These are phyloP conservation scores for Chlorokybus atmophyticus DNA, from an alignment of 139 green algal genomes.

Conservation along the genomic window DNA sequence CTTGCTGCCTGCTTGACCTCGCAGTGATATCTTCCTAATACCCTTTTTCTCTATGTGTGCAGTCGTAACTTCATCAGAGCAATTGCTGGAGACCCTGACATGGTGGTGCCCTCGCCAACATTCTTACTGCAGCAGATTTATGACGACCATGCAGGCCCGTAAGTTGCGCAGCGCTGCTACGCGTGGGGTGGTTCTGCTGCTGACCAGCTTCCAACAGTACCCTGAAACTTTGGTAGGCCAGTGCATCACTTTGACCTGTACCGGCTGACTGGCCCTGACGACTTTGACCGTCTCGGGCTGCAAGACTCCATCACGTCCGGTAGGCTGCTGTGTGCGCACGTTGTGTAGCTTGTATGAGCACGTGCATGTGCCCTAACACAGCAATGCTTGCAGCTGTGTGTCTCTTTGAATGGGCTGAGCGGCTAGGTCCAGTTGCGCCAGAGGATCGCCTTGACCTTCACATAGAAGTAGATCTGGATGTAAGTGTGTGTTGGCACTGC, in stretches of 20 bases:
- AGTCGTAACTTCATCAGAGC: slow-evolving; percentile 43
- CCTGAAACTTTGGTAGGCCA: not conserved
- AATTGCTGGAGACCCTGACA: slow-evolving; percentile 34
- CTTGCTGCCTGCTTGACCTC: no score
- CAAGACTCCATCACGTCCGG: slow-evolving; percentile 16
- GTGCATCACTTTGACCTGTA: slow-evolving; percentile 78
- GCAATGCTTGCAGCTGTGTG: no score
- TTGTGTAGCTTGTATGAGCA: no score
- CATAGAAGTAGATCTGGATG: no score
- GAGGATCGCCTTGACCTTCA: no score
- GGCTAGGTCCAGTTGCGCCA: no score
- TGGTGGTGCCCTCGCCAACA: slow-evolving; percentile 68
- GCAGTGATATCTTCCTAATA: no score
- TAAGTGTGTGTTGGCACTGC: no score
- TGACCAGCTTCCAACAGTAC: not conserved
- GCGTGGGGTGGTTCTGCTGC: not conserved
- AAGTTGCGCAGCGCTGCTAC: not conserved
- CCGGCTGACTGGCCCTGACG: slow-evolving; percentile 28
- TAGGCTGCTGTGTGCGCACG: no score
- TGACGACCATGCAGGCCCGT: slow-evolving; percentile 35
- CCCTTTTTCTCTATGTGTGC: slow-evolving; percentile 11
- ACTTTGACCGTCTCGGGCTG: slow-evolving; percentile 36
- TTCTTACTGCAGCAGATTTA: slow-evolving; percentile 75
- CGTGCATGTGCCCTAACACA: no score
- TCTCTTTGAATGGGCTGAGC: no score